A percentile compares a stretch with the other conserved stretches of the same genome.
phyloP scores from a whole-genome alignment of 805 yeast genomes.

The Kuraishia molischiana region DNA sequence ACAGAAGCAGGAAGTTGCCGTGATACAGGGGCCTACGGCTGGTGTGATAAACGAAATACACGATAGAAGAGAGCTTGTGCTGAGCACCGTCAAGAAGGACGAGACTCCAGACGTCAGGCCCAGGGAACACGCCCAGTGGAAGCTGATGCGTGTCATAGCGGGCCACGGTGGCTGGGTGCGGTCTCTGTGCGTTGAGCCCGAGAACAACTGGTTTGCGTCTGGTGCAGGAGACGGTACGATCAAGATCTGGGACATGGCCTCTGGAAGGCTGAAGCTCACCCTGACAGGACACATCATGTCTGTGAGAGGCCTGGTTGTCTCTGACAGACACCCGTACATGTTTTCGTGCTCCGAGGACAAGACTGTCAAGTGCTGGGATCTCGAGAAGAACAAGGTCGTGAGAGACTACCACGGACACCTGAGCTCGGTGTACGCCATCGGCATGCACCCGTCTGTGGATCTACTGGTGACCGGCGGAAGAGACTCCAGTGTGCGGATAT shows the following conservation, averaged over 20 bases:
- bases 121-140: slow-evolving; percentile 58
- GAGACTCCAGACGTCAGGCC: slow-evolving; percentile 9
- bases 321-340: slow-evolving; percentile 74
- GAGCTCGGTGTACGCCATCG: slow-evolving; percentile 79
- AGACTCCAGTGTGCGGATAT: slow-evolving; percentile 76
- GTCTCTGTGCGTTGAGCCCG: slow-evolving; percentile 74
- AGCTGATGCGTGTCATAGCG: slow-evolving; percentile 58
- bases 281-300: slow-evolving; percentile 89
- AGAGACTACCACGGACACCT: slow-evolving; percentile 92
- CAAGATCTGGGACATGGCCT: slow-evolving; percentile 83
- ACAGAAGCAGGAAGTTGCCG: not conserved
- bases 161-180: slow-evolving; percentile 96
- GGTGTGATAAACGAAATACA: not conserved
- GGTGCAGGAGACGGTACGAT: slow-evolving; percentile 87
- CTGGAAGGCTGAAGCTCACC: slow-evolving; percentile 60
- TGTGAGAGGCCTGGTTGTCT: slow-evolving; percentile 66
- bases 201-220: slow-evolving; percentile 83
- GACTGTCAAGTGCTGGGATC: slow-evolving; percentile 90
- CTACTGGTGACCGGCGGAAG: slow-evolving; percentile 81
- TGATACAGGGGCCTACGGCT: not conserved
- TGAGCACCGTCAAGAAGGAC: not conserved
- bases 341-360: slow-evolving; percentile 93
- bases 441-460: slow-evolving; percentile 81
- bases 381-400: slow-evolving; percentile 73
- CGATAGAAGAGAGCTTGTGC: not conserved